phyloP scores from a whole-genome alignment of 202 grass and related monocot genomes.

The Panicum virgatum region DNA sequence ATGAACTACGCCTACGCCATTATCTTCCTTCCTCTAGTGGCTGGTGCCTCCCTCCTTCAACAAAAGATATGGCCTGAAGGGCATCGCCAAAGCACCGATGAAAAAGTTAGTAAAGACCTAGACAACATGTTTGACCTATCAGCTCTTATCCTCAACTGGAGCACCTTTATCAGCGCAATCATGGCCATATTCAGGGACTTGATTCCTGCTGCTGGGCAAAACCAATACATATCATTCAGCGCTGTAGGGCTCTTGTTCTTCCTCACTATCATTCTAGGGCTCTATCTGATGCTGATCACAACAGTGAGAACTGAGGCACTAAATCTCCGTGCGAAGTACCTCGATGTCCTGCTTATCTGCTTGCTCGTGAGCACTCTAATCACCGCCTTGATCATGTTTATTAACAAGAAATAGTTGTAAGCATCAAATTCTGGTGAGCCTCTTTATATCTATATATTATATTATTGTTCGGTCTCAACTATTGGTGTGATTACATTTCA shows the following conservation, averaged over 20 bases:
- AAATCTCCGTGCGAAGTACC: not conserved
- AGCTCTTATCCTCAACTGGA: not conserved
- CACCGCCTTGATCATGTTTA: not conserved
- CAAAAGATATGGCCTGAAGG: not conserved
- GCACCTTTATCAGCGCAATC: not conserved
- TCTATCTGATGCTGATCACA: conserved; percentile 5
- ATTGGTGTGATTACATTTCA: not conserved
- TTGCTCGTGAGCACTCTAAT: not conserved
- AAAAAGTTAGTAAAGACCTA: not conserved
- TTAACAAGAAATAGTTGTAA: not conserved
- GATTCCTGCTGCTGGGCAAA: too few species aligned
- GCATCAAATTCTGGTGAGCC: not conserved
- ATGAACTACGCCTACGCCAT: conserved; percentile 1
- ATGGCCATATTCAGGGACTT: not conserved
- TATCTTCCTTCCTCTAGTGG: not conserved
- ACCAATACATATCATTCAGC: not conserved
- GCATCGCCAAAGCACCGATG: not conserved
- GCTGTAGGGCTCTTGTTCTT: not conserved
- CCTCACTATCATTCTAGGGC: not conserved
- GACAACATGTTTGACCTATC: not conserved
- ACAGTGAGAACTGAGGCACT: not conserved
- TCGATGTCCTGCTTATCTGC: not conserved
- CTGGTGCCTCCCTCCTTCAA: not conserved
- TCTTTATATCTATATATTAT: not conserved
- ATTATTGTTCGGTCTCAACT: not conserved